Conservation (phyloP, 441 rosid species). For the Populus tomentosa region DNA sequence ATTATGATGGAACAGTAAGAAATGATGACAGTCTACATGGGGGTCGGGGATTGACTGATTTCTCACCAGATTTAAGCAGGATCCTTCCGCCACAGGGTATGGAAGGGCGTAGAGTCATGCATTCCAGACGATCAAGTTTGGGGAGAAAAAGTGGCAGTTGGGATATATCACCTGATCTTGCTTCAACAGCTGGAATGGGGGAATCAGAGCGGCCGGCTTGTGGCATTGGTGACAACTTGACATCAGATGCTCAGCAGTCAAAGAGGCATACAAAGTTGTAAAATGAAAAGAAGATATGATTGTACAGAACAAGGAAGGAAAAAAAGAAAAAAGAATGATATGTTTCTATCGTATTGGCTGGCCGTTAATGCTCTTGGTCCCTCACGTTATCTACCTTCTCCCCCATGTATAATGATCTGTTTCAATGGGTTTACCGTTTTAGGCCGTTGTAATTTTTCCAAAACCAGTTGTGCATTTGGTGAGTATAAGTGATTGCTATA, state of each 20-base stretch:
- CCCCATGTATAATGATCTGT: background rate
- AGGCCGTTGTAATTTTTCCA: background rate
- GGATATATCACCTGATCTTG: slow-evolving; percentile 62
- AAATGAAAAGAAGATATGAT: slow-evolving; percentile 8
- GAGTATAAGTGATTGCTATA: background rate
- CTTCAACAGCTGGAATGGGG: slow-evolving; percentile 41
- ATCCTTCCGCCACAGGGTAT: slow-evolving; percentile 61
- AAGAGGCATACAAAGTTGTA: slow-evolving; percentile 18
- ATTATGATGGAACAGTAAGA: slow-evolving; percentile 40
- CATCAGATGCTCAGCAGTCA: slow-evolving; percentile 19
- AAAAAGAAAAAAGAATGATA: background rate
- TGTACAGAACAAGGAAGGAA: background rate
- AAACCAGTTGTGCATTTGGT: background rate
- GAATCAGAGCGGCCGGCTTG: slow-evolving; percentile 36
- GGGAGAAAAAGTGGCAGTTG: slow-evolving; percentile 85
- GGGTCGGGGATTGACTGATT: slow-evolving; percentile 32
- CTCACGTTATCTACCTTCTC: background rate
- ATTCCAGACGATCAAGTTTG: slow-evolving; percentile 70
- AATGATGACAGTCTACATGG: slow-evolving; percentile 39
- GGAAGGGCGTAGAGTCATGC: slow-evolving; percentile 55
- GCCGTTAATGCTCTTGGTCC: background rate
- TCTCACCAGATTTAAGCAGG: slow-evolving; percentile 63
- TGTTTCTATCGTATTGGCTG: background rate
- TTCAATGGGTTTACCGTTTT: background rate
- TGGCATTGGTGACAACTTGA: slow-evolving; percentile 23